A percentile compares a stretch with the other conserved stretches of the same genome.
phyloP scores from a whole-genome alignment of 1,139 yeast species.

The Suhomyces bokatorum region DNA sequence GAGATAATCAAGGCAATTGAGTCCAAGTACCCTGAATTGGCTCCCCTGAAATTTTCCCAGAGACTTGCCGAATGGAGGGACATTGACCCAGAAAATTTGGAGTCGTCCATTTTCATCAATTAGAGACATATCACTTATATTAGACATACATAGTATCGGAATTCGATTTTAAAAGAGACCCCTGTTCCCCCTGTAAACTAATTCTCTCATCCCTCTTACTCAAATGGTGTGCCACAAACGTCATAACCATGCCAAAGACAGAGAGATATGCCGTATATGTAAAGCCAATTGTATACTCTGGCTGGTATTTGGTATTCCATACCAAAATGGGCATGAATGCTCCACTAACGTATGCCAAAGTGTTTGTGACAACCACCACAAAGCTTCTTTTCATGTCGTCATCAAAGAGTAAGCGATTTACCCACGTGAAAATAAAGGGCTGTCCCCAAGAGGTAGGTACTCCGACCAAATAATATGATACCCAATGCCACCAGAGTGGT shows the following conservation, averaged over 20 bases:
- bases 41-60: constrained; percentile 36
- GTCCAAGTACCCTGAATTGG: constrained; percentile 46
- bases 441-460: constrained; percentile 33
- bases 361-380: constrained; percentile 51
- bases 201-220: constrained; percentile 13
- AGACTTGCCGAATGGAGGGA: constrained; percentile 31
- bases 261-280: constrained; percentile 49
- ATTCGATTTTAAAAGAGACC: not conserved
- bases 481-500: constrained; percentile 20
- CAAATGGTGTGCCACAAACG: constrained; percentile 19
- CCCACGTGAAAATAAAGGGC: constrained; percentile 56
- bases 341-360: constrained; percentile 52
- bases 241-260: constrained; percentile 41
- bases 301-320: constrained; percentile 47
- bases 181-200: not conserved
- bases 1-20: constrained; percentile 41
- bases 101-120: constrained; percentile 4
- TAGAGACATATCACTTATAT: not conserved
- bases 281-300: constrained; percentile 50
- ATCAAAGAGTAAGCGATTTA: constrained; percentile 44
- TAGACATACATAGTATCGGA: not conserved
- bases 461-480: constrained; percentile 16
- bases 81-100: constrained; percentile 10
- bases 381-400: constrained; percentile 55
- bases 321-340: constrained; percentile 42